These are phyloP conservation scores for Hemerocallis citrina DNA, from an alignment of 106 monocot genomes.

Conservation along the genomic window DNA sequence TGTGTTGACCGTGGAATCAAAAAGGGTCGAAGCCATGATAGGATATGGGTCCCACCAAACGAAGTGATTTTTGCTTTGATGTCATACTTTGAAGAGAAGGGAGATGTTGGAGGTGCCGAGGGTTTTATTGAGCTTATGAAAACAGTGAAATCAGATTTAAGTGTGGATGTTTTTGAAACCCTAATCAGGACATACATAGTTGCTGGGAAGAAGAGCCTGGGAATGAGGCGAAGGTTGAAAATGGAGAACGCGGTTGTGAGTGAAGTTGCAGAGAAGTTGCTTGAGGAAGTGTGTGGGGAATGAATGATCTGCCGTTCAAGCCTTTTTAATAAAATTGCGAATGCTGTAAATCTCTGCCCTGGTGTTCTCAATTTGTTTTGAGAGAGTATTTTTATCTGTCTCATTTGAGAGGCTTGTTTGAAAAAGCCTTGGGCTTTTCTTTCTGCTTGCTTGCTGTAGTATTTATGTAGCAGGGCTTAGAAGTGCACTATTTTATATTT, in stretches of 20 bases:
- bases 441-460: not conserved
- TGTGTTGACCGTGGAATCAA: constrained; percentile 68
- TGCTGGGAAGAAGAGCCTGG: constrained; percentile 51
- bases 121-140: constrained; percentile 52
- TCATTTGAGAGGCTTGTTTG: too few species aligned
- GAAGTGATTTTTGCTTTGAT: constrained; percentile 42
- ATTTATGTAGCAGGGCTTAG: not conserved
- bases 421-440: not conserved
- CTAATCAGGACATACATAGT: constrained; percentile 58
- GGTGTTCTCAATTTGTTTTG: not conserved
- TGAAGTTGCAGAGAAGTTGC: constrained; percentile 45
- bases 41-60: constrained; percentile 60
- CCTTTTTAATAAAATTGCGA: not conserved
- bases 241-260: constrained; percentile 64
- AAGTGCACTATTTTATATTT: too few species aligned
- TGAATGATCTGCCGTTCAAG: constrained; percentile 11
- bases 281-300: constrained; percentile 48
- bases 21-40: constrained; percentile 43
- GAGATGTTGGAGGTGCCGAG: constrained; percentile 60
- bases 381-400: too few species aligned
- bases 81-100: constrained; percentile 57
- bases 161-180: constrained; percentile 45
- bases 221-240: constrained; percentile 67
- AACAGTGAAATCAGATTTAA: constrained; percentile 27
- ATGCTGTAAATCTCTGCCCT: not conserved